Conservation (phyloP, 805 yeast genomes). For the Wickerhamomyces ciferrii region DNA sequence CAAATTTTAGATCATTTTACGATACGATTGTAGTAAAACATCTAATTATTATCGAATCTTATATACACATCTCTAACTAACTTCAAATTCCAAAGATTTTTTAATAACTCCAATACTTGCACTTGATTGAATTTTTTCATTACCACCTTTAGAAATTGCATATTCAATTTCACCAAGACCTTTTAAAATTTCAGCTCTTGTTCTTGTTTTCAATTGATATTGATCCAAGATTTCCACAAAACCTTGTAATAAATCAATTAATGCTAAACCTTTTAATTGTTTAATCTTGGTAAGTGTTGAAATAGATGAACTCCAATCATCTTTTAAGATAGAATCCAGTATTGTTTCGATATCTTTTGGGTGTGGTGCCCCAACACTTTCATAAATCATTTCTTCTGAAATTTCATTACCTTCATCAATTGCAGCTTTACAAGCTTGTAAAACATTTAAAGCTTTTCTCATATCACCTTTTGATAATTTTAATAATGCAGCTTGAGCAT, state of each 20-base stretch:
- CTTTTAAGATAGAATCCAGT: constrained; percentile 71
- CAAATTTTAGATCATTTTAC: too few species aligned
- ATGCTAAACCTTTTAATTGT: constrained; percentile 75
- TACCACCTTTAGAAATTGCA: constrained; percentile 88
- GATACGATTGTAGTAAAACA: too few species aligned
- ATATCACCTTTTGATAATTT: constrained; percentile 87
- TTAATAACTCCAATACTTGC: constrained; percentile 88
- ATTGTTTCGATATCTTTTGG: constrained; percentile 79
- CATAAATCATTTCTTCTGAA: constrained; percentile 74
- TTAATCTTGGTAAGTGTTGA: constrained; percentile 63
- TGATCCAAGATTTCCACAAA: constrained; percentile 64
- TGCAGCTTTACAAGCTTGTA: constrained; percentile 92
- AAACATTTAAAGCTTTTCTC: constrained; percentile 89
- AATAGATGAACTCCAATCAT: constrained; percentile 81
- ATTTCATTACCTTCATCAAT: constrained; percentile 51
- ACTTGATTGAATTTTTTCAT: constrained; percentile 82
- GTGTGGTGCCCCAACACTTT: constrained; percentile 93
- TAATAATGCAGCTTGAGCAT: constrained; percentile 64
- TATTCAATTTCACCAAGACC: constrained; percentile 88
- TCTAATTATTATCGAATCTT: too few species aligned
- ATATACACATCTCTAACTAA: too few species aligned
- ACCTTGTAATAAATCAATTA: constrained; percentile 78
- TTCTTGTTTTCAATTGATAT: constrained; percentile 57
- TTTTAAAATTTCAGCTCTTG: constrained; percentile 59
- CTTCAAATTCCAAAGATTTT: constrained; percentile 32